These are phyloP conservation scores for Microdochium paspali DNA, from an alignment of 2,329 filamentous ascomycete species.

Conservation along the genomic window DNA sequence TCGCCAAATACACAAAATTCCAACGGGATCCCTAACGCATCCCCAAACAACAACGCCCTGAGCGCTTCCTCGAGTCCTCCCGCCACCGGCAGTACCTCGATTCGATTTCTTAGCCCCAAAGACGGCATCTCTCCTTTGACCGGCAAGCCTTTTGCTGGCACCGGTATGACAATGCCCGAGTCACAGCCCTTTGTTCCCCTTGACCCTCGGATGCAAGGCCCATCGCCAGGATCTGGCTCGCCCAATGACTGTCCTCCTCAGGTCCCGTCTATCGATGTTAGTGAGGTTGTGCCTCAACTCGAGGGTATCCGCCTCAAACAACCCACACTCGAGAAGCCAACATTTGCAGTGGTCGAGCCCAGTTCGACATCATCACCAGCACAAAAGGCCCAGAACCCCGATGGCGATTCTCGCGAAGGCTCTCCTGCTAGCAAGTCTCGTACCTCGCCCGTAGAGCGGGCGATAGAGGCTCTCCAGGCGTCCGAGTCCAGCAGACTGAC, in stretches of 20 bases:
- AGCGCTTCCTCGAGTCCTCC: slow-evolving; percentile 9
- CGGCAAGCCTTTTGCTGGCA: slow-evolving; percentile 10
- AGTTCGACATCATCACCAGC: slow-evolving; percentile 9
- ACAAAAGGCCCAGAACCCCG: slow-evolving; percentile 1
- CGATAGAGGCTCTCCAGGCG: slow-evolving; percentile 35
- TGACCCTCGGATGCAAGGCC: slow-evolving; percentile 33
- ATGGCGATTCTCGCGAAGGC: slow-evolving; percentile 8
- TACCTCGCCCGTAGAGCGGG: slow-evolving; percentile 27
- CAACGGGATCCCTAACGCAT: not conserved
- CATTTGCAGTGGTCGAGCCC: slow-evolving; percentile 31
- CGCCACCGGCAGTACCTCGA: slow-evolving; percentile 5
- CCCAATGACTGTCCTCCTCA: slow-evolving; percentile 18
- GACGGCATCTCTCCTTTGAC: slow-evolving; percentile 11
- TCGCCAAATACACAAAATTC: not conserved
- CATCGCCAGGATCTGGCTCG: slow-evolving; percentile 15
- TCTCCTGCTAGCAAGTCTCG: not conserved
- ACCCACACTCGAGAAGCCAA: slow-evolving; percentile 40
- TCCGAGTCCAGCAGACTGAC: slow-evolving; percentile 42
- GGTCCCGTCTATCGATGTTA: slow-evolving; percentile 44
- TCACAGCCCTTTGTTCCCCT: slow-evolving; percentile 27
- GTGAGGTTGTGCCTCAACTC: slow-evolving; percentile 47
- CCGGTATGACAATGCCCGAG: slow-evolving; percentile 21
- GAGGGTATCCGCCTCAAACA: slow-evolving; percentile 50
- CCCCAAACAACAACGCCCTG: slow-evolving; percentile 3
- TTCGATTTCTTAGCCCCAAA: slow-evolving; percentile 8